Conservation (phyloP, 306 rosid species). For the Sesbania bispinosa region DNA sequence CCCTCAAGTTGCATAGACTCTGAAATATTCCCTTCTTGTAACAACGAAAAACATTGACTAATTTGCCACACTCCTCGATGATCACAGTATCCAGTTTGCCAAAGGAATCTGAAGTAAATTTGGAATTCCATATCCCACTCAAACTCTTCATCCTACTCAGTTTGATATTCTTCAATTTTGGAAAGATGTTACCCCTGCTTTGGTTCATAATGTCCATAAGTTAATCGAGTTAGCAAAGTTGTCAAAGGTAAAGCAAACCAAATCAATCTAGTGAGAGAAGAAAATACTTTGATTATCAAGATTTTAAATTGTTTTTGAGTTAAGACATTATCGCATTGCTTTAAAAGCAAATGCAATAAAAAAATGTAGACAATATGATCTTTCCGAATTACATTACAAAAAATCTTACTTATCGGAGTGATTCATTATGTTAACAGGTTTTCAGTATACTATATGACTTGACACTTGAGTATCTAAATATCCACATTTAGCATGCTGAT, state of each 20-base stretch:
- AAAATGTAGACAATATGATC: too few relatives aligned
- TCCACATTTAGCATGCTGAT: too few relatives aligned
- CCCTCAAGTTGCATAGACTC: background rate
- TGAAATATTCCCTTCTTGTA: background rate
- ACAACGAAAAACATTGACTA: background rate
- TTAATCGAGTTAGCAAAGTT: background rate
- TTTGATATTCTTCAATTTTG: slow-evolving; percentile 14
- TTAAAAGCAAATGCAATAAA: too few relatives aligned
- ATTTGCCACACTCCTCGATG: slow-evolving; percentile 1
- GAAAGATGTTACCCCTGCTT: background rate
- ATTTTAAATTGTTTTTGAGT: background rate
- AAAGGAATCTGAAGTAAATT: background rate
- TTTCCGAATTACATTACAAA: too few relatives aligned
- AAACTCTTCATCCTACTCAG: background rate
- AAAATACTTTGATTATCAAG: background rate
- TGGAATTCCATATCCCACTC: background rate
- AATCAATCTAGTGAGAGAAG: background rate
- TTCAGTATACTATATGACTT: too few relatives aligned
- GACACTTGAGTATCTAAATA: too few relatives aligned
- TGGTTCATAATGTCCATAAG: background rate
- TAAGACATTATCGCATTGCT: background rate
- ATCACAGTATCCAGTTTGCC: background rate
- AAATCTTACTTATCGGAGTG: too few relatives aligned
- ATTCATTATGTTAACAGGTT: too few relatives aligned
- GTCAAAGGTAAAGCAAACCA: too few relatives aligned